Evolutionary conservation across 495 filamentous ascomycete species (phyloP), one percentile per base, ranked within the genome.

Genomic region (Penicillium paxilli): DNA sequence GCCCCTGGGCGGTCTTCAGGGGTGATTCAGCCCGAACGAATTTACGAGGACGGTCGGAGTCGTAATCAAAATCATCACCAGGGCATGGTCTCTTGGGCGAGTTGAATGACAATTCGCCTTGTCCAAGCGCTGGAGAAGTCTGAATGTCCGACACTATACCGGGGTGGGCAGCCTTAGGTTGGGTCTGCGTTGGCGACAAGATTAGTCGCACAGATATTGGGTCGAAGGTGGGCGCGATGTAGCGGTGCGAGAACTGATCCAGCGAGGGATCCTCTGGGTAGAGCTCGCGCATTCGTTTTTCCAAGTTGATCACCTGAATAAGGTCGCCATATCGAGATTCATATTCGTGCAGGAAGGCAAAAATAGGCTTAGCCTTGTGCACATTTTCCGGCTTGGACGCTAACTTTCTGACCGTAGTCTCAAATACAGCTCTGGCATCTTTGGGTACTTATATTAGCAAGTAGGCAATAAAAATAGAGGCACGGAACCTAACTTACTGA

Each of bases 381-480:
- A 85, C 73, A 28, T 79, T 79, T 56, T 93, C 87, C 0, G 86
- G 81, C 52, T 89, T 92, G 24, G 84, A 77, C 19, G 87, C 83
- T 41, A 96, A 77, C 47, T 85, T 86, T 60, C 84, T 86, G 47
- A 96, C 89, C 2, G 90, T 89, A 28, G 91, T 96, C 63, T 97
- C 92, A 69, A 98, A 98, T 17, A 96, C 88, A 3, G 91, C 91
- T 54, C 94, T 80, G 42, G 93, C 94, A 80, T 98, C 91, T 96
- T 59, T n/a, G 22, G 50, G 32, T 17, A 16, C n/a, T n/a, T 44
- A 47, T 11, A 47, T 76, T 53, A 70, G 62, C n/a, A 51, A 49
- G 6, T 8, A 17, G 41, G 11, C 17, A 28, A 19, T 19, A 38
- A 19, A 16, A 9, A 1, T 20, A 37, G 9, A 20, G 12, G 19